Percentiles rank a stretch among this genome's conserved stretches.
These are phyloP conservation scores for Ephemerocybe angulata DNA, from an alignment of 768 basidiomycete species.

Conservation along the genomic window DNA sequence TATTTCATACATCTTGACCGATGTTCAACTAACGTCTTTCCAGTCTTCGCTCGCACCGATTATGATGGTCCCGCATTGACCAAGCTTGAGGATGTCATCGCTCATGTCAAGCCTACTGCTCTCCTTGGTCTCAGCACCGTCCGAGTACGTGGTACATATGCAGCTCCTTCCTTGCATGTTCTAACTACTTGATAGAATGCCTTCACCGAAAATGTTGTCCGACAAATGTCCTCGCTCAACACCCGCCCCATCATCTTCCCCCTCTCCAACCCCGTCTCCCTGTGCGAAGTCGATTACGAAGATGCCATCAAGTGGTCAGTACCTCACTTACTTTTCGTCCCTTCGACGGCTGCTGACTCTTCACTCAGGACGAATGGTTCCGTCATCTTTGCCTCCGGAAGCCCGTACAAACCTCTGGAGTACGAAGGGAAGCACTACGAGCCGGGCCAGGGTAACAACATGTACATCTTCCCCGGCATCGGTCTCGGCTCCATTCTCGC, in stretches of 20 bases:
- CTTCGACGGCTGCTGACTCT: neutral
- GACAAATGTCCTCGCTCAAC: conserved; percentile 62
- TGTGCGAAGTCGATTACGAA: conserved; percentile 57
- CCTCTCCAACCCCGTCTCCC: conserved; percentile 66
- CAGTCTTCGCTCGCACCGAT: conserved; percentile 71
- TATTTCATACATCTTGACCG: neutral
- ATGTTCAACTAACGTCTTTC: conserved; percentile 32
- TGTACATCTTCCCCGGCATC: conserved; percentile 65
- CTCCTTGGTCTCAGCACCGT: conserved; percentile 71
- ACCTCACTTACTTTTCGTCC: neutral
- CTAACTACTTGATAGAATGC: conserved; percentile 37
- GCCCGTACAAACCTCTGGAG: conserved; percentile 57
- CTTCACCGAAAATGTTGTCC: conserved; percentile 62
- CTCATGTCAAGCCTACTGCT: conserved; percentile 72
- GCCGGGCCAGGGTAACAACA: conserved; percentile 79
- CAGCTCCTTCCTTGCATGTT: neutral
- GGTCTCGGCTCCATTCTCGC: conserved; percentile 62
- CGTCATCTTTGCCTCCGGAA: conserved; percentile 71
- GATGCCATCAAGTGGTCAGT: conserved; percentile 57
- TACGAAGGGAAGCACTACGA: conserved; percentile 47
- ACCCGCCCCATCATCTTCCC: conserved; percentile 77
- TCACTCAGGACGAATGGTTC: conserved; percentile 55
- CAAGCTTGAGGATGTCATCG: conserved; percentile 62
- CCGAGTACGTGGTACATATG: conserved; percentile 24
- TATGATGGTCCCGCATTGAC: conserved; percentile 61